phyloP scores from a whole-genome alignment of 164 flowering plant species.

The Magnolia officinalis region DNA sequence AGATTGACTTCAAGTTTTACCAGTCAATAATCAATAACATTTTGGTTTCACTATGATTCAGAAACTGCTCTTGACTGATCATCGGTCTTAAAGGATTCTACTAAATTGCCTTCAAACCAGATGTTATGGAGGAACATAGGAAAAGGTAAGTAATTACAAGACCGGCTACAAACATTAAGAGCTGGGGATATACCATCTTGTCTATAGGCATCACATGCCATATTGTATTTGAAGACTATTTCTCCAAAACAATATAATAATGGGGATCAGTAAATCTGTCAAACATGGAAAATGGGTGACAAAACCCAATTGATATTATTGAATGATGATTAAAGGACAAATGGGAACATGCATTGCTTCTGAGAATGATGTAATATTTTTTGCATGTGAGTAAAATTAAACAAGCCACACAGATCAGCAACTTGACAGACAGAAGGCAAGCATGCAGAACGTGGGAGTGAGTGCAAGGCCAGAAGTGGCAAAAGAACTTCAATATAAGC shows the following conservation, averaged over 20 bases:
- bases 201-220: background rate
- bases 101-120: background rate
- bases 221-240: background rate
- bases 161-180: background rate
- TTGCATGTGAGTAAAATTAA: background rate
- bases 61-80: background rate
- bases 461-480: background rate
- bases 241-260: background rate
- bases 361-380: too few species aligned
- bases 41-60: background rate
- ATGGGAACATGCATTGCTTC: too few species aligned
- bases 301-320: background rate
- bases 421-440: background rate
- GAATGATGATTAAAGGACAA: background rate
- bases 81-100: background rate
- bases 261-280: background rate
- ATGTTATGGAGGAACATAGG: slow-evolving; percentile 1
- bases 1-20: background rate
- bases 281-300: background rate
- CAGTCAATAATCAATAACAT: background rate
- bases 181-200: background rate
- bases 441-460: background rate
- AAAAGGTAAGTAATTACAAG: background rate
- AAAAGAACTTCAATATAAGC: background rate
- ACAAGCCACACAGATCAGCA: background rate